phyloP scores from a whole-genome alignment of 768 basidiomycete genomes.

The Termitomyces sp. region DNA sequence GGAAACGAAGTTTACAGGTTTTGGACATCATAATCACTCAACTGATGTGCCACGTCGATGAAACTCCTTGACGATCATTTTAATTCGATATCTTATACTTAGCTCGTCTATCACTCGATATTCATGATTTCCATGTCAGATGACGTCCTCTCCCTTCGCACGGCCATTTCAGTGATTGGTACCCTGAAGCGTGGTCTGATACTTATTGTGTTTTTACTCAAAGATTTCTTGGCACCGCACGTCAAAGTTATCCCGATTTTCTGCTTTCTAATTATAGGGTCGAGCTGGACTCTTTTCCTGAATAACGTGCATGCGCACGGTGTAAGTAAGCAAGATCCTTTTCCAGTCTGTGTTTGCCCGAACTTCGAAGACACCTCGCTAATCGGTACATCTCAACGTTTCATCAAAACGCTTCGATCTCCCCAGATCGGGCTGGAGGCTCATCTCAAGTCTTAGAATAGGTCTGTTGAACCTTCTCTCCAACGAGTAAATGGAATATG shows the following conservation, averaged over 20 bases:
- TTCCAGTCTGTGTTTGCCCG: neutral
- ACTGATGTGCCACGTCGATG: no score
- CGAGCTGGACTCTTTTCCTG: neutral
- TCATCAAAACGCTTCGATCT: neutral
- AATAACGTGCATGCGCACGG: neutral
- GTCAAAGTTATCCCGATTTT: no score
- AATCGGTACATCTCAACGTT: neutral
- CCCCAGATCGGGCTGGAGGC: neutral
- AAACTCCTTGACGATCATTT: constrained; percentile 36
- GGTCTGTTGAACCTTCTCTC: neutral
- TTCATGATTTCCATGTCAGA: neutral
- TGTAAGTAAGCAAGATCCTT: no score
- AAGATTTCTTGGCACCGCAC: neutral
- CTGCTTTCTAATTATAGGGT: neutral
- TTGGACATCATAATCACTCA: neutral
- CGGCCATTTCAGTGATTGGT: neutral
- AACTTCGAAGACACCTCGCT: neutral
- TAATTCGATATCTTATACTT: neutral
- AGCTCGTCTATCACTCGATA: neutral
- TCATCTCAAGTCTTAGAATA: neutral
- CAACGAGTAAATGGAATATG: neutral
- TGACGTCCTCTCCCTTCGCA: neutral
- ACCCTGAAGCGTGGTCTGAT: neutral
- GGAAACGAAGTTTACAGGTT: neutral
- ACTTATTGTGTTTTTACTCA: no score